Percentiles rank a stretch among this genome's conserved stretches.
phyloP scores from a whole-genome alignment of 306 rosid species.

The Glycyrrhiza uralensis region DNA sequence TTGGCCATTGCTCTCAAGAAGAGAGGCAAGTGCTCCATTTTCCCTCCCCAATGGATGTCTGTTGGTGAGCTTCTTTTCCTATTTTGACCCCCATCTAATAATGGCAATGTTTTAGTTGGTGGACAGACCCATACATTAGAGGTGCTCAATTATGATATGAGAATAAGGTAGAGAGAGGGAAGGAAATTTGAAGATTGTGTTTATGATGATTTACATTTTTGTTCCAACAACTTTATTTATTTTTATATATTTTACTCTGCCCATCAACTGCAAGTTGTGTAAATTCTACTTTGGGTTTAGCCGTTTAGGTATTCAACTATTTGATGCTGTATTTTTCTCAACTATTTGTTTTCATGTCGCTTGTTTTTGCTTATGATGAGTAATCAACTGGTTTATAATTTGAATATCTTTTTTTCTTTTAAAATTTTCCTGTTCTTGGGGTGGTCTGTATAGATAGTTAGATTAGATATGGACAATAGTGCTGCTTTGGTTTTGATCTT shows the following conservation, averaged over 20 bases:
- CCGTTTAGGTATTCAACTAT: background rate
- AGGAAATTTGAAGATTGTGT: background rate
- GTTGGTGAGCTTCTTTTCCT: constrained; percentile 52
- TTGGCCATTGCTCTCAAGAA: constrained; percentile 81
- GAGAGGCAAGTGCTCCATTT: constrained; percentile 81
- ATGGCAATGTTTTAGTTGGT: background rate
- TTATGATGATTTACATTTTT: background rate
- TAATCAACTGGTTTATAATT: background rate
- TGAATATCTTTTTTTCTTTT: background rate
- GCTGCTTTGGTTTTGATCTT: background rate
- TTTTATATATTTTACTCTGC: background rate
- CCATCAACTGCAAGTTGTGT: background rate
- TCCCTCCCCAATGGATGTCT: constrained; percentile 80
- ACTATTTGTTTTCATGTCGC: background rate
- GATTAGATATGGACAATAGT: background rate
- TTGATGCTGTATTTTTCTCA: background rate
- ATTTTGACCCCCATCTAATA: background rate
- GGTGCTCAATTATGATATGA: constrained; percentile 2
- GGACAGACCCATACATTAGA: background rate
- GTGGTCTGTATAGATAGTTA: background rate
- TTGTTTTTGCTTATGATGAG: background rate
- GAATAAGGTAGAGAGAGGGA: background rate
- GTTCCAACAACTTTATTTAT: background rate
- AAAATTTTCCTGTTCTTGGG: background rate
- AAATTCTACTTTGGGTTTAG: background rate